Conservation (phyloP, 257 asterid genomes). For the Plantago elongata region DNA sequence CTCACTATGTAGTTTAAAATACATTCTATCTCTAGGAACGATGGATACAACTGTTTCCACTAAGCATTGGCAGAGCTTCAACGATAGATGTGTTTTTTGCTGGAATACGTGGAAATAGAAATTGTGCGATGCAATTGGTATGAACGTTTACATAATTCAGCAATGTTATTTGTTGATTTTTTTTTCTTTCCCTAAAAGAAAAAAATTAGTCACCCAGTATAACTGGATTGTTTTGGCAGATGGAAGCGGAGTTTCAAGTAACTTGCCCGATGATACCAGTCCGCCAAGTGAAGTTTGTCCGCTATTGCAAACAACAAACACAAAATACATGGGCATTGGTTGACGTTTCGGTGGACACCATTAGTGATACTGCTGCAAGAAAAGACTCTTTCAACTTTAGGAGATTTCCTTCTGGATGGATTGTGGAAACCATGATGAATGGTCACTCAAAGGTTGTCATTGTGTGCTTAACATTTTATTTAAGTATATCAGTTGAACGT, state of each 20-base stretch:
- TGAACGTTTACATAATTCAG: neutral
- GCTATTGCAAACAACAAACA: constrained; percentile 92
- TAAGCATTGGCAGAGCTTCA: constrained; percentile 52
- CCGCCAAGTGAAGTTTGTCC: constrained; percentile 75
- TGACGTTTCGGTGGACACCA: constrained; percentile 69
- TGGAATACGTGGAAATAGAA: constrained; percentile 71
- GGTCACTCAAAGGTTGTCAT: constrained; percentile 48
- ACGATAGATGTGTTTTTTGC: constrained; percentile 49
- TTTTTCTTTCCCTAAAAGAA: neutral
- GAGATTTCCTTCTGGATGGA: constrained; percentile 67
- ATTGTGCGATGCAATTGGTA: constrained; percentile 83
- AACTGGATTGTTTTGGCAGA: constrained; percentile 30
- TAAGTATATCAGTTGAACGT: neutral
- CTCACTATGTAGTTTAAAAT: neutral
- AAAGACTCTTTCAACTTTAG: constrained; percentile 30
- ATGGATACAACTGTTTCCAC: constrained; percentile 75
- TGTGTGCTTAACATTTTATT: constrained; percentile 5
- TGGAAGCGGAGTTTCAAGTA: constrained; percentile 91
- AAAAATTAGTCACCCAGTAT: neutral
- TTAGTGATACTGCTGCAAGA: constrained; percentile 35
- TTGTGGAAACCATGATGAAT: constrained; percentile 60
- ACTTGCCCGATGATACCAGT: constrained; percentile 83
- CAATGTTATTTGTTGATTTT: neutral
- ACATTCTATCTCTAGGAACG: constrained; percentile 28
- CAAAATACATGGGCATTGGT: constrained; percentile 96